A percentile compares a stretch with the other conserved stretches of the same genome.
Conservation (phyloP, 208 protist genomes). For the Trichomonas gallinae region DNA sequence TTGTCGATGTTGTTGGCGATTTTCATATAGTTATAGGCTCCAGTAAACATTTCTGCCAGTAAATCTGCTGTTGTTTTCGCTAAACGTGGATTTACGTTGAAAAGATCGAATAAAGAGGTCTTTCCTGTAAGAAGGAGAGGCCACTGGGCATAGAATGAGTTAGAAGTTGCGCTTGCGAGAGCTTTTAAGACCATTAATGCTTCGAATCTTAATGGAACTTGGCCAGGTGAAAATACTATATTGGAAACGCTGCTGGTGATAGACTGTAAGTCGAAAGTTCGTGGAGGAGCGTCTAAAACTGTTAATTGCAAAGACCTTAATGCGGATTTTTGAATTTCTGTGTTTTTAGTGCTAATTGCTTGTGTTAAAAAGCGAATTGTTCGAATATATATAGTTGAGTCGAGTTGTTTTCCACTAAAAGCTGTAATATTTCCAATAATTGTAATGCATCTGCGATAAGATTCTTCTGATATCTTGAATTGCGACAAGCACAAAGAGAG, state of each 20-base stretch:
- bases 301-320: background rate
- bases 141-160: background rate
- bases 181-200: background rate
- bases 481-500: background rate
- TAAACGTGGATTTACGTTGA: background rate
- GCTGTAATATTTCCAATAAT: background rate
- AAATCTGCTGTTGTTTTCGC: constrained; percentile 2
- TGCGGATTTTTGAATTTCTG: background rate
- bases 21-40: background rate
- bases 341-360: background rate
- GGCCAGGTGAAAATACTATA: background rate
- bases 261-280: background rate
- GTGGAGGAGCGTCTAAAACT: background rate
- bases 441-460: background rate
- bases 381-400: background rate
- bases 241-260: background rate
- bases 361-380: background rate
- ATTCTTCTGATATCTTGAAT: background rate
- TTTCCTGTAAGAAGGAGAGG: background rate
- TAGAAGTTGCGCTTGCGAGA: background rate
- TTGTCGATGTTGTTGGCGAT: background rate
- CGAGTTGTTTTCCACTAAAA: background rate
- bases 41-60: background rate
- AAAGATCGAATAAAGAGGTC: background rate
- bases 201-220: background rate